Evolutionary conservation across 805 yeast species (phyloP), one percentile per base, ranked within the genome.

Genomic region (Zygosaccharomyces siamensis): DNA sequence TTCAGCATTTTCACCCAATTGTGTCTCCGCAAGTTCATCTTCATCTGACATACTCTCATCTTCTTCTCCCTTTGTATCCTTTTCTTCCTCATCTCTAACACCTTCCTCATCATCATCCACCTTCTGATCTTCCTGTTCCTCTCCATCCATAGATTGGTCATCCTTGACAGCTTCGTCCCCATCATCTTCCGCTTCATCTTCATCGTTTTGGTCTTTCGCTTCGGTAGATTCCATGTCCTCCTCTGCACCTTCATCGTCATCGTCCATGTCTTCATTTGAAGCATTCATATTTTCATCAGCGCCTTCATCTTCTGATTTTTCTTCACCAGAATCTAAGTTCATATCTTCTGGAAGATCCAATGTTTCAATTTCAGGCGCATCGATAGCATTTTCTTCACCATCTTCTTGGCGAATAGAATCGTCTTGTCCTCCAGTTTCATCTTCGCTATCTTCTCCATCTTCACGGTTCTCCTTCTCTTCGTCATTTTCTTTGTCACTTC

Each of bases 311-410:
- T 33, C 37, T 4, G 37, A 33, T 16, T 72, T 79, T 8, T 82
- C 90, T 4, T 76, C 83, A 21, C 79, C 95, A n/a, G 83, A 82
- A 61, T 92, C 98, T 27, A 92, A 72, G 57, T 92, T 82, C 75
- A 92, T 79, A 59, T 90, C 96, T 12, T 93, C 98, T 0, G 98
- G 97, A 26, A 92, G 72, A 20, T 93, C 97, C 55, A 92, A 72
- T 3, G 90, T 82, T 51, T 93, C 98, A 5, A 81, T 73, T 63
- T 93, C 96, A 16, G 90, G 92, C 40, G 84, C 88, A 49, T 81
- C 72, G 14, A 79, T 79, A 39, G 88, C 95, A 45, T 87, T 64
- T 50, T 84, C 81, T 44, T 86, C 86, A 28, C 73, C 75, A 36
- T 83, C 86, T 32, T 84, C 84, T 56, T 86, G 78, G 53, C 72